These are phyloP conservation scores for Neurospora terricola DNA, from an alignment of 495 filamentous ascomycete species.

Conservation along the genomic window DNA sequence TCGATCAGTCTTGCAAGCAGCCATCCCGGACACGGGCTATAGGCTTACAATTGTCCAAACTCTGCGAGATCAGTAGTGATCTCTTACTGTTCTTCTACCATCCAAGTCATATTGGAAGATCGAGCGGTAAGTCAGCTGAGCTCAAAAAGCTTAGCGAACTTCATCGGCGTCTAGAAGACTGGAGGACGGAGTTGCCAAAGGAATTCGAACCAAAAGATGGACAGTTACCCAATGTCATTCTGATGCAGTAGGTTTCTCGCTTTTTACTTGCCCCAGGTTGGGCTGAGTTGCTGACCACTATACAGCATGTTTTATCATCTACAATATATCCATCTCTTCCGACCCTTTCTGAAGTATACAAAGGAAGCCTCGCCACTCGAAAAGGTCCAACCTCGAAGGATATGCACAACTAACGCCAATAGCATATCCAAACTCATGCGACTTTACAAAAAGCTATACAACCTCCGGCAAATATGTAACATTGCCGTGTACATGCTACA, in stretches of 20 bases:
- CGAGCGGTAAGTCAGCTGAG: slow-evolving; percentile 53
- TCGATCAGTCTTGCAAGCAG: slow-evolving; percentile 57
- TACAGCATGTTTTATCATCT: slow-evolving; percentile 92
- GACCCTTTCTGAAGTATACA: slow-evolving; percentile 88
- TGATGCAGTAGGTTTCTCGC: slow-evolving; percentile 75
- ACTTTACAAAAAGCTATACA: slow-evolving; percentile 85
- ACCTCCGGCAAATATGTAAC: slow-evolving; percentile 87
- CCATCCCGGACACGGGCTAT: slow-evolving; percentile 76
- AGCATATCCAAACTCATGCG: slow-evolving; percentile 86
- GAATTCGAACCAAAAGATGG: slow-evolving; percentile 88
- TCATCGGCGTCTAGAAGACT: slow-evolving; percentile 81
- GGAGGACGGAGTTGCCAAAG: slow-evolving; percentile 75
- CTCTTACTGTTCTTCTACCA: slow-evolving; percentile 87
- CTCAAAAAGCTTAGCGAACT: slow-evolving; percentile 88
- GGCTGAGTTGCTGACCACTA: slow-evolving; percentile 19
- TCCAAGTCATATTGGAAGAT: slow-evolving; percentile 52
- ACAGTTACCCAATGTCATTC: slow-evolving; percentile 73
- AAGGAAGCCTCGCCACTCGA: slow-evolving; percentile 66
- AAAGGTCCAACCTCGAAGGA: slow-evolving; percentile 81
- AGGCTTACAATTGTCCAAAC: slow-evolving; percentile 66
- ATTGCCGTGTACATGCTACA: slow-evolving; percentile 93
- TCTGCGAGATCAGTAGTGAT: slow-evolving; percentile 92
- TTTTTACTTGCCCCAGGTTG: neutral
- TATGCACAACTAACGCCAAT: slow-evolving; percentile 80
- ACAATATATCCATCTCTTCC: slow-evolving; percentile 93